A percentile compares a stretch with the other conserved stretches of the same genome.
Conservation (phyloP, 1,284 basidiomycete genomes). For the Papiliotrema nemorosa region DNA sequence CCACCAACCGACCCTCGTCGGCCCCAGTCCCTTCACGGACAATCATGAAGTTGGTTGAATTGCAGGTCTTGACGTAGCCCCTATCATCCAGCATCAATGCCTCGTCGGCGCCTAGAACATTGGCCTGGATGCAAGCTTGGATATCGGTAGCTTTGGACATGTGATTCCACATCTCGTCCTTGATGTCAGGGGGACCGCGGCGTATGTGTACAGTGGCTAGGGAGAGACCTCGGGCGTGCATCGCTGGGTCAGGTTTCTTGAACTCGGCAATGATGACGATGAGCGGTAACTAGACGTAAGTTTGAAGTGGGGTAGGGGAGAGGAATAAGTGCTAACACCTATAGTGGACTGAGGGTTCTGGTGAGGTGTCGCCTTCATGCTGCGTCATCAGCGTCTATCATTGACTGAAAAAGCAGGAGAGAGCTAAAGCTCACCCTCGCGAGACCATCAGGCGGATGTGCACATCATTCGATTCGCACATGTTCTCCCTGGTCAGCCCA, state of each 20-base stretch:
- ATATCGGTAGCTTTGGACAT: constrained; percentile 11
- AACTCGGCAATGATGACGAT: constrained; percentile 7
- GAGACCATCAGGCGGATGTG: constrained; percentile 7
- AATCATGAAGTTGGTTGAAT: constrained; percentile 10
- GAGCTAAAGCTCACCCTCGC: background rate
- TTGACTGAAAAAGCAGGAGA: too few species aligned
- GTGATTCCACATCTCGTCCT: constrained; percentile 10
- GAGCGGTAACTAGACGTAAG: constrained; percentile 1
- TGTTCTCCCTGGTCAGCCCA: background rate
- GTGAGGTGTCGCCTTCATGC: constrained; percentile 4
- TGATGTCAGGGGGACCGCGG: constrained; percentile 5
- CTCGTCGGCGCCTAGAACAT: constrained; percentile 6
- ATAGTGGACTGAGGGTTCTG: constrained; percentile 5
- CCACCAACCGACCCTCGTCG: constrained; percentile 3
- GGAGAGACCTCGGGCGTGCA: background rate
- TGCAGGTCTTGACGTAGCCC: constrained; percentile 10
- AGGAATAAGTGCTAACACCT: background rate
- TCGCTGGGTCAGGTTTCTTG: constrained; percentile 4
- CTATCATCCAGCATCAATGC: constrained; percentile 8
- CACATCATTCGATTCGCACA: constrained; percentile 2
- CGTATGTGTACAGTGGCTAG: constrained; percentile 4
- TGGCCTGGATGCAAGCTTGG: constrained; percentile 9
- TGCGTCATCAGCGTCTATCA: background rate
- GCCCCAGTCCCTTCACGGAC: constrained; percentile 5
- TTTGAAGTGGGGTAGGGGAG: background rate